Percentiles rank a stretch among this genome's conserved stretches.
Conservation (phyloP, 1,139 yeast species). For the Geotrichum cucujoidarum region DNA sequence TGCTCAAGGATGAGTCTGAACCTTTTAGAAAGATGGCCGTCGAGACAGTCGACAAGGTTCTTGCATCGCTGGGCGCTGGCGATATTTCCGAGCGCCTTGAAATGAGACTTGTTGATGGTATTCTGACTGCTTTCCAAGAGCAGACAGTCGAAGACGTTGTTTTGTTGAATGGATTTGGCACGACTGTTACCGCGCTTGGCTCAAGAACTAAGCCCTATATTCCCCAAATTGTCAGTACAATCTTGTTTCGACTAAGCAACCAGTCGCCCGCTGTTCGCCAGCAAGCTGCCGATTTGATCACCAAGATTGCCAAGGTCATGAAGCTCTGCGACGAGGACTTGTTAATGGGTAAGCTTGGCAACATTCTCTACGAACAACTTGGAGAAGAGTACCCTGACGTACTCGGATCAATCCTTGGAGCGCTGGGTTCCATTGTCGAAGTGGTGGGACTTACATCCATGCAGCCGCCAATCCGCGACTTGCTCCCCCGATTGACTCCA, state of each 20-base stretch:
- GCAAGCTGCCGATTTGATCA: conserved; percentile 78
- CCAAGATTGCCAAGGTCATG: conserved; percentile 62
- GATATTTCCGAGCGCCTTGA: conserved; percentile 59
- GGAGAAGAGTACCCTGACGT: conserved; percentile 97
- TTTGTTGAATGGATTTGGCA: conserved; percentile 60
- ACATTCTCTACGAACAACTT: conserved; percentile 79
- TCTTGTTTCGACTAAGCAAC: conserved; percentile 70
- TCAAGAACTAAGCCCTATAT: conserved; percentile 66
- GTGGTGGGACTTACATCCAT: conserved; percentile 53
- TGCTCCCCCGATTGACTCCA: conserved; percentile 86
- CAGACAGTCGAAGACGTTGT: conserved; percentile 54
- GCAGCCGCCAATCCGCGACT: conserved; percentile 80
- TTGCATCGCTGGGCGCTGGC: conserved; percentile 45
- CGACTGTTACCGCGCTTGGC: conserved; percentile 65
- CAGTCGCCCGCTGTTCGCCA: conserved; percentile 70
- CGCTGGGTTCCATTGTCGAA: conserved; percentile 52
- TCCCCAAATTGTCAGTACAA: conserved; percentile 66
- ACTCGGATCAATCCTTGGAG: conserved; percentile 75
- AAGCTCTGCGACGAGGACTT: conserved; percentile 62
- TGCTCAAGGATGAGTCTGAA: conserved; percentile 78
- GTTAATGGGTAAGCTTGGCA: conserved; percentile 61
- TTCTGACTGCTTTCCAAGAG: conserved; percentile 78
- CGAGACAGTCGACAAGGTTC: conserved; percentile 55
- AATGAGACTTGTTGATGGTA: conserved; percentile 69
- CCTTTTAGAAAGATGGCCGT: conserved; percentile 74